Evolutionary conservation across 2,329 filamentous ascomycete species (phyloP), one percentile per base, ranked within the genome.

Genomic region (Albophoma yamanashiensis): DNA sequence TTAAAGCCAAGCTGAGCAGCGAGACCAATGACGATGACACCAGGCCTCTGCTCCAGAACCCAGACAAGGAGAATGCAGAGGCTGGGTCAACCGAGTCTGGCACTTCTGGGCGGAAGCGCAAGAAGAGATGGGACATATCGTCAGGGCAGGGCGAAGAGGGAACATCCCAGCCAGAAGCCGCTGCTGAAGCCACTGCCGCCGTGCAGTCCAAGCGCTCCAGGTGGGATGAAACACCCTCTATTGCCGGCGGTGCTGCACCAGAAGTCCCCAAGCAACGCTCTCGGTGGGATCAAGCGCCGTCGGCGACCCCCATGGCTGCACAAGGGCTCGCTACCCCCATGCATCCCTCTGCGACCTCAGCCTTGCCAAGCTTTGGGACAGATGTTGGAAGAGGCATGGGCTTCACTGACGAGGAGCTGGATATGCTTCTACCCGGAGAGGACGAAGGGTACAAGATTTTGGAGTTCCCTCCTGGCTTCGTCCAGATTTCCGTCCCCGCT

Each of bases 371-470:
- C 11, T 95, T 96, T 69, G 92, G 92, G 57, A 89, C 87, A 52
- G 92, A 97, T 70, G 83, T 94, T 50, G 84, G 79, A 59, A 89
- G 92, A 63, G 94, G 93, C 73, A 86, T 88, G 61, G 82, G 91
- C 7, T 79, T 96, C 50, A 94, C 92, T 50, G 94, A 99, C 67
- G 94, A 99, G 73, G 92, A 97, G 72, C 86, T 99, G 56, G 90
- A 99, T 69, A 79, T 88, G 71, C 89, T 99, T 80, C 84, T 99
- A 8, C 94, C 94, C 1, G 87, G 87, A 2, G 91, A 95, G 69
- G 85, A 85, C 0, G 90, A 97, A 68, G 94, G 94, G 47, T 99
- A 96, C 80, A 92, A 96, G 74, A 85, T 96, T 64, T 82, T 97
- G 12, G 88, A 92, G 31, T 91, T 92, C 20, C 94, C 94, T 39